These are phyloP conservation scores for Heliosperma pusillum DNA, from an alignment of 148 eudicot species.

Conservation along the genomic window DNA sequence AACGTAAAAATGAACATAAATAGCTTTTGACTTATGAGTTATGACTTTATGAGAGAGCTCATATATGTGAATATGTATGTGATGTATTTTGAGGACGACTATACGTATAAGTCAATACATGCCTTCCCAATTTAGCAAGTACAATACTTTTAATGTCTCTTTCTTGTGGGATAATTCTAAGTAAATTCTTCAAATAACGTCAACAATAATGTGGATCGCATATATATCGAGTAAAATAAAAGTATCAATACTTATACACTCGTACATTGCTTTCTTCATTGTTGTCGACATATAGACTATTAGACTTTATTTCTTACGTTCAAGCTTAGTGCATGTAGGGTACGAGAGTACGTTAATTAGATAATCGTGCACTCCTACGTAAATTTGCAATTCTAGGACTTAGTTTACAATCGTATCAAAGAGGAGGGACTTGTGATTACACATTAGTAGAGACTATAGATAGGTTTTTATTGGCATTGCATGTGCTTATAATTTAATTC, in stretches of 20 bases:
- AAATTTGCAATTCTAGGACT: neutral
- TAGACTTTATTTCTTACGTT: neutral
- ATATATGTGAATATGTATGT: too few species aligned
- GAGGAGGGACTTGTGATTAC: neutral
- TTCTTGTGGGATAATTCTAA: neutral
- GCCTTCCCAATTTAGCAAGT: neutral
- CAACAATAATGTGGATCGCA: neutral
- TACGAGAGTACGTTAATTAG: neutral
- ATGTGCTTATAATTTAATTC: too few species aligned
- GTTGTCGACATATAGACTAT: neutral
- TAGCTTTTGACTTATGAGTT: neutral
- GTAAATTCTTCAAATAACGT: neutral
- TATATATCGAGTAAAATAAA: neutral
- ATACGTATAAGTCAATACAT: too few species aligned
- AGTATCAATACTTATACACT: neutral
- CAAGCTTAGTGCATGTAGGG: neutral
- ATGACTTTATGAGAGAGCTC: neutral
- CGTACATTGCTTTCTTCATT: neutral
- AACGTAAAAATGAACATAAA: neutral
- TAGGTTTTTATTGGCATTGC: too few species aligned
- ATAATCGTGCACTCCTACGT: neutral
- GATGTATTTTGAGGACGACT: too few species aligned
- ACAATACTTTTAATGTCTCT: neutral
- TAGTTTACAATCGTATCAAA: neutral
- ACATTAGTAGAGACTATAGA: too few species aligned